Evolutionary conservation across 208 protist genomes (phyloP), one percentile per base, ranked within the genome.

Genomic region (Leptomonas seymouri): DNA sequence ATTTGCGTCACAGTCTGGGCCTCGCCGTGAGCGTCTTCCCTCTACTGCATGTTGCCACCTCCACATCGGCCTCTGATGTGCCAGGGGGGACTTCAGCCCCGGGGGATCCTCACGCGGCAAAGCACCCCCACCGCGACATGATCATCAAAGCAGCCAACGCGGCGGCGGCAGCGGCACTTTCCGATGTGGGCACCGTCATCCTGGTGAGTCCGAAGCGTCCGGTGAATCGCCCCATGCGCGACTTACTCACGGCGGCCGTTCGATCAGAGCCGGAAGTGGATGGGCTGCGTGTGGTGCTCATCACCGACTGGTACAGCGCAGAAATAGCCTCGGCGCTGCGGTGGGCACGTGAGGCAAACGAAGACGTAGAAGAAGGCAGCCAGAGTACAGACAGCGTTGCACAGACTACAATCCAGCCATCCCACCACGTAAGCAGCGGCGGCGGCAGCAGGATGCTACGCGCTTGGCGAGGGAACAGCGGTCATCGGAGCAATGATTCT

Each of bases 1-100:
- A 80, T 72, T 63, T 96, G 30, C 70, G 67, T 21, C 68, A 64
- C 34, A 67, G 69, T 18, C 81, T 91, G 21, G 59, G 62, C 3
- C 46, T 91, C 20, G 78, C 74, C 44, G 86, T 94, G 28, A 74
- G 80, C 27, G 51, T 67, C 71, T 80, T 89, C 53, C 73, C 87
- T 11, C 41, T 86, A 23, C 55, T 77, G 27, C 58, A 65, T 49
- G 45, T 54, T 3, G 48, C 46, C 4, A 44, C 36, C 0, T 48
- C 42, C 14, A 31, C 53, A 16, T 5, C 20, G n/a, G 25, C 48
- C 15, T 25, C 53, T 42, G 23, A 53, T n/a, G n/a, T n/a, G n/a
- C n/a, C n/a, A n/a, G n/a, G n/a, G n/a, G n/a, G n/a, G n/a, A n/a
- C 34, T 9, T 39, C 34, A 48, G 44, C 44, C 20, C 7, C 11